Evolutionary conservation across 75 land plant genomes (phyloP).

Genomic region (Sequoiadendron giganteum): DNA sequence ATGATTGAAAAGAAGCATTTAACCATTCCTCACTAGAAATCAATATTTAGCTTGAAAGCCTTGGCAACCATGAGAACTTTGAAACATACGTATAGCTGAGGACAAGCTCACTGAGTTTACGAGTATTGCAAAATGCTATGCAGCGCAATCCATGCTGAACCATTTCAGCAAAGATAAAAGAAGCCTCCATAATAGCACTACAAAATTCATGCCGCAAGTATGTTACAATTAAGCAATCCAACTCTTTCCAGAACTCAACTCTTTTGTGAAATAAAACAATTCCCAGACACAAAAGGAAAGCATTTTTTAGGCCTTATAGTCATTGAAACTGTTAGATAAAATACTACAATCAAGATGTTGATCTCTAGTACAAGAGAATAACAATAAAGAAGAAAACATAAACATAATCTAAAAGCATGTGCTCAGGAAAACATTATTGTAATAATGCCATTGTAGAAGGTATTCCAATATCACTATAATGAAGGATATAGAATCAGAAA

Average conservation of each 20-base stretch:
- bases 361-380: background rate
- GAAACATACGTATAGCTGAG: slow-evolving; percentile 80
- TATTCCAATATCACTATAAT: background rate
- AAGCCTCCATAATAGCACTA: slow-evolving; percentile 83
- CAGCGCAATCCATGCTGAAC: slow-evolving; percentile 96
- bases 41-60: background rate
- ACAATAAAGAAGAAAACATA: background rate
- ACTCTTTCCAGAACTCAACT: background rate
- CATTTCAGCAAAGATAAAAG: slow-evolving; percentile 89
- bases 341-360: background rate
- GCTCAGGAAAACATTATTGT: background rate
- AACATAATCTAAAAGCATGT: background rate
- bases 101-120: slow-evolving; percentile 93
- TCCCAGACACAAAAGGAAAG: background rate
- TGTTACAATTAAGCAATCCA: background rate
- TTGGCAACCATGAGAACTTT: background rate
- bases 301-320: background rate
- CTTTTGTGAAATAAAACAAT: background rate
- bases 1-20: background rate
- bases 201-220: slow-evolving; percentile 13
- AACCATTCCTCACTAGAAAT: background rate
- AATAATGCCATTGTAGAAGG: background rate
- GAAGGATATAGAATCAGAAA: background rate
- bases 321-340: background rate
- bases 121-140: slow-evolving; percentile 93